phyloP scores from a whole-genome alignment of 2,329 filamentous ascomycete genomes.

The Parastagonospora avenae region DNA sequence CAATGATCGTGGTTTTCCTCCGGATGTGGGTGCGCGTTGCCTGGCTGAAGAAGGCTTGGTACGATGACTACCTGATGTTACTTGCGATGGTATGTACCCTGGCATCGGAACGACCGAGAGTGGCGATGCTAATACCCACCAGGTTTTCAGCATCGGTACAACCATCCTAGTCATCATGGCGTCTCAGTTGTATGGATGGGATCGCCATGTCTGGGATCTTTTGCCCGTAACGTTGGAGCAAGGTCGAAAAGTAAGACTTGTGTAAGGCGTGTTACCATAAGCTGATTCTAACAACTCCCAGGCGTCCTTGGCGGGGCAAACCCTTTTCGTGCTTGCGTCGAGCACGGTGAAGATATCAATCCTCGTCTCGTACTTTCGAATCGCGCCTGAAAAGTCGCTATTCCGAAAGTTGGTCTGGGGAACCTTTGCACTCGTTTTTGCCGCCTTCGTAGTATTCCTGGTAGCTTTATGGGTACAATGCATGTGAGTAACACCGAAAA shows the following conservation, averaged over 20 bases:
- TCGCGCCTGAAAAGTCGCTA: conserved; percentile 46
- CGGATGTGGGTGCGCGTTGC: conserved; percentile 43
- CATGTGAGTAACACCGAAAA: conserved; percentile 33
- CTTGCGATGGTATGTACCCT: conserved; percentile 38
- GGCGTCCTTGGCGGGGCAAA: conserved; percentile 47
- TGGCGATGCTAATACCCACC: conserved; percentile 21
- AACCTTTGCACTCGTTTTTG: conserved; percentile 41
- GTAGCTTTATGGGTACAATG: conserved; percentile 47
- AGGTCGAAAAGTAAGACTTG: conserved; percentile 40
- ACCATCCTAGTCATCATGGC: conserved; percentile 43
- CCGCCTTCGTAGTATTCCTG: conserved; percentile 43
- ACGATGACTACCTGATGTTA: conserved; percentile 48
- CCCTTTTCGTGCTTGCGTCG: conserved; percentile 46
- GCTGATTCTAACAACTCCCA: conserved; percentile 27
- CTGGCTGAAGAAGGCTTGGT: conserved; percentile 47
- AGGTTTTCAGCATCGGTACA: conserved; percentile 41
- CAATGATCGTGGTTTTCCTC: conserved; percentile 42
- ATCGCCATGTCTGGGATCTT: conserved; percentile 46
- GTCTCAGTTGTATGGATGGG: conserved; percentile 46
- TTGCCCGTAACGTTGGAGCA: conserved; percentile 33
- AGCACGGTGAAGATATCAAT: conserved; percentile 47
- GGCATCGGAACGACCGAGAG: conserved; percentile 7
- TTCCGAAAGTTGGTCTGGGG: conserved; percentile 46
- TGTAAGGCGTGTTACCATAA: conserved; percentile 20
- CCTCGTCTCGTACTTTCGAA: conserved; percentile 46